Evolutionary conservation across 176 grass and related monocot genomes (phyloP).

Genomic region (Coix lacrymajobi): DNA sequence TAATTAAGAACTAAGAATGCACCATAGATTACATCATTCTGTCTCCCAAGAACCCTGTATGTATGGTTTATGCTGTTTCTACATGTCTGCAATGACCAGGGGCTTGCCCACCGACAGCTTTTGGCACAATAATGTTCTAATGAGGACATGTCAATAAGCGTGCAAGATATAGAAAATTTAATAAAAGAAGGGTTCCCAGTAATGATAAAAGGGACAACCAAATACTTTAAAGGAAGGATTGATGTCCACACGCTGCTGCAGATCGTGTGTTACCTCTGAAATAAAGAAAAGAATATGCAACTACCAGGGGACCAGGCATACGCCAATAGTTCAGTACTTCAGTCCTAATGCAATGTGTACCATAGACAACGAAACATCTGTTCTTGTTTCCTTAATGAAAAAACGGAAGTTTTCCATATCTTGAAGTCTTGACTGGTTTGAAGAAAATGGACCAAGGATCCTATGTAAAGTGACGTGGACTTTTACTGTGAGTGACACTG

Average conservation of each 20-base stretch:
- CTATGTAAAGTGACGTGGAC: neutral
- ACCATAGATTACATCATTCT: constrained; percentile 27
- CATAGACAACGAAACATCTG: neutral
- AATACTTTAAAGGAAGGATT: neutral
- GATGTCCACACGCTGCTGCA: constrained; percentile 13
- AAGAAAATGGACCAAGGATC: neutral
- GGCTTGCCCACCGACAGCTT: constrained; percentile 11
- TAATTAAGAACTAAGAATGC: constrained; percentile 22
- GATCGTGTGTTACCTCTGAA: constrained; percentile 10
- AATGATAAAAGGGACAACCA: constrained; percentile 8
- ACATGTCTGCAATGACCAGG: neutral
- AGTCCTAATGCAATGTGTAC: neutral
- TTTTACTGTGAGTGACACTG: neutral
- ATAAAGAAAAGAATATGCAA: constrained; percentile 26
- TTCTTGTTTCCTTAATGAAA: constrained; percentile 9
- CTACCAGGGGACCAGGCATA: neutral
- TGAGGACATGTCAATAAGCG: constrained; percentile 25
- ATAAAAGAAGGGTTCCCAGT: neutral
- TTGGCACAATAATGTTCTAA: constrained; percentile 39
- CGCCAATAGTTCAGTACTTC: constrained; percentile 21
- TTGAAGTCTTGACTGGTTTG: neutral
- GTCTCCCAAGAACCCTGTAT: constrained; percentile 18
- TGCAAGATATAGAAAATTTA: neutral
- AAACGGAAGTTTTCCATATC: neutral
- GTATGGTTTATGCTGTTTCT: constrained; percentile 11